Evolutionary conservation across 2,329 filamentous ascomycete species (phyloP).

Genomic region (Aureobasidium sp.): DNA sequence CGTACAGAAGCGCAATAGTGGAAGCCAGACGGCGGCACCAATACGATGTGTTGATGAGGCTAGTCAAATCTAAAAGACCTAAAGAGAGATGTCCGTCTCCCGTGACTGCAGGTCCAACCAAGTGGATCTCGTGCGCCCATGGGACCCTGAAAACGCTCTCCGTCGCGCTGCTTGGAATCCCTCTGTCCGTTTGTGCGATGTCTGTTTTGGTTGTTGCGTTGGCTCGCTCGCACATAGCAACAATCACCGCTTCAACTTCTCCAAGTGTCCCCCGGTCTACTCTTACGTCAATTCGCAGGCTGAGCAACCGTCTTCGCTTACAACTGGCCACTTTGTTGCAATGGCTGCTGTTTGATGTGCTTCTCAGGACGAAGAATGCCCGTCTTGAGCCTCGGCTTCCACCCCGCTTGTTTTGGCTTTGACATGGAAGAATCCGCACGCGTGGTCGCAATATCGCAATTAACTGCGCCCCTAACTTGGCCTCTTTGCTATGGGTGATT

Average conservation of each 20-base stretch:
- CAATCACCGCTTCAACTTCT: neutral
- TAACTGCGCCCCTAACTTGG: neutral
- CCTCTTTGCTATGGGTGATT: neutral
- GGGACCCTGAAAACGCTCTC: neutral
- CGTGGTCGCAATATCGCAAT: neutral
- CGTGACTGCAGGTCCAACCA: neutral
- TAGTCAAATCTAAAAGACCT: constrained; percentile 6
- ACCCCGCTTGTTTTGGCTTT: constrained; percentile 2
- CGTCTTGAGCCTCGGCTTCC: neutral
- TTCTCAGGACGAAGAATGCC: neutral
- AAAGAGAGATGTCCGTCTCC: neutral
- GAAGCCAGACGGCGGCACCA: neutral
- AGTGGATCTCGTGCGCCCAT: neutral
- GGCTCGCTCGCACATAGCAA: neutral
- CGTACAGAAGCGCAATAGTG: neutral
- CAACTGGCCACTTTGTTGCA: neutral
- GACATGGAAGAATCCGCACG: neutral
- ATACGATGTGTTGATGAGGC: constrained; percentile 9
- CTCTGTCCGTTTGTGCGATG: constrained; percentile 3
- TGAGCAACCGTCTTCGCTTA: neutral
- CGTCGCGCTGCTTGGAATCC: neutral
- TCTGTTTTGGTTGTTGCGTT: neutral
- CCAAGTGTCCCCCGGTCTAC: neutral
- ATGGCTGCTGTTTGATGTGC: neutral
- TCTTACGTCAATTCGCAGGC: neutral